Conservation (phyloP, 1,284 basidiomycete genomes). For the Ceratobasidium sp. region DNA sequence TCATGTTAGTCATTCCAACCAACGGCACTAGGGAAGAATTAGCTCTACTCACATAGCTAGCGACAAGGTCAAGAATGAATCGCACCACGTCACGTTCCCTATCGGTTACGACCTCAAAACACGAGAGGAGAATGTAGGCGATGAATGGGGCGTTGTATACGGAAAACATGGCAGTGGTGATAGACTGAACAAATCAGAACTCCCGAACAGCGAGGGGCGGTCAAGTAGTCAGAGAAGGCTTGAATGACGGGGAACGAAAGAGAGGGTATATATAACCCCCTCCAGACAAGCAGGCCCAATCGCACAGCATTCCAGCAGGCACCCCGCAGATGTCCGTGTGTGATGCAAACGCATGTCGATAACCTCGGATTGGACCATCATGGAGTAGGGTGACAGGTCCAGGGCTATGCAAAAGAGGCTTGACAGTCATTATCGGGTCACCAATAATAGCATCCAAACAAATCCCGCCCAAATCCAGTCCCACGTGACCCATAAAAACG, state of each 20-base stretch:
- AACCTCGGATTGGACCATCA: not conserved
- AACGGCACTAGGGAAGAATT: not conserved
- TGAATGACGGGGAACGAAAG: not conserved
- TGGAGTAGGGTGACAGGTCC: not conserved
- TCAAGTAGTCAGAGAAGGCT: not conserved
- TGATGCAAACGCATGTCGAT: not conserved
- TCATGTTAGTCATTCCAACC: not conserved
- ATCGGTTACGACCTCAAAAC: not conserved
- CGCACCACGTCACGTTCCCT: not conserved
- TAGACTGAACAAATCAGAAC: not conserved
- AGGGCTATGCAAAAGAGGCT: not conserved
- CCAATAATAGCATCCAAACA: not conserved
- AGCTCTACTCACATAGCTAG: not conserved
- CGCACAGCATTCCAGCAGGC: slow-evolving; percentile 4
- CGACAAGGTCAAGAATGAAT: not conserved
- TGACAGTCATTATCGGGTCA: not conserved
- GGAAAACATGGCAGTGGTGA: not conserved
- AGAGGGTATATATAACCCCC: not conserved
- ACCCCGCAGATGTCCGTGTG: not conserved
- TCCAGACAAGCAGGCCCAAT: not conserved
- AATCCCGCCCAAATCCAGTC: too few relatives aligned
- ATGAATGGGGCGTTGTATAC: not conserved
- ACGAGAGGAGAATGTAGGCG: not conserved
- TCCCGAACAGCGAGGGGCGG: not conserved
- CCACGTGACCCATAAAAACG: not conserved